Evolutionary conservation across 345 rosid species (phyloP).

Genomic region (Dimocarpus longan): DNA sequence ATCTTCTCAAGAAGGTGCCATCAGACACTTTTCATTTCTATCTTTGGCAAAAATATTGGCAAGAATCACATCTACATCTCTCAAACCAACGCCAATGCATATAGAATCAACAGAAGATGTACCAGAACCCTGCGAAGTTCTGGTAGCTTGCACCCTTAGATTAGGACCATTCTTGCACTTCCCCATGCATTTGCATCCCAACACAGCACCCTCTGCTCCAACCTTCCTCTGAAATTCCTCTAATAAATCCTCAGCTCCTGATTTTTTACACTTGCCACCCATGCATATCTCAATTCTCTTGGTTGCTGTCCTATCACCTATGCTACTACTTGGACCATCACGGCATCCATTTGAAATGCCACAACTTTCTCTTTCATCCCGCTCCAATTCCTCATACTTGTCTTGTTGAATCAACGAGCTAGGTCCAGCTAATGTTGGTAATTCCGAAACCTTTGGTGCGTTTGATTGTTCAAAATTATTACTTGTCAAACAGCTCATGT

Average conservation of each 20-base stretch:
- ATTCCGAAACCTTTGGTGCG: not conserved
- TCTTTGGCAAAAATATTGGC: conserved; percentile 18
- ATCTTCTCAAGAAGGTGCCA: conserved; percentile 15
- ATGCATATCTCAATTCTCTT: conserved; percentile 50
- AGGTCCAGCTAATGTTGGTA: not conserved
- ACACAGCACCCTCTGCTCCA: conserved; percentile 50
- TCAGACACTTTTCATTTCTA: not conserved
- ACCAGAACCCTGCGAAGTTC: conserved; percentile 28
- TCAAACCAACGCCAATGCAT: conserved; percentile 63
- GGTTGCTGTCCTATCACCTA: not conserved
- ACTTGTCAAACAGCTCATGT: conserved; percentile 47
- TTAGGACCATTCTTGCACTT: conserved; percentile 77
- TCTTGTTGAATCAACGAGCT: conserved; percentile 1
- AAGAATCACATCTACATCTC: conserved; percentile 49
- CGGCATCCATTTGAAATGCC: not conserved
- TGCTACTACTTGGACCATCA: not conserved
- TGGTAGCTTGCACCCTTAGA: conserved; percentile 32
- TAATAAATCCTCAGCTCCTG: conserved; percentile 57
- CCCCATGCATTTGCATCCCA: conserved; percentile 75
- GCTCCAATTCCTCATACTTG: not conserved
- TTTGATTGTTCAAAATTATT: not conserved
- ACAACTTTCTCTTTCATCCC: not conserved
- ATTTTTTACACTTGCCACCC: conserved; percentile 35
- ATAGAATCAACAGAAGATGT: conserved; percentile 45
- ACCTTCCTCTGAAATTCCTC: conserved; percentile 55